A percentile compares a stretch with the other conserved stretches of the same genome.
phyloP scores from a whole-genome alignment of 2,329 filamentous ascomycete species.

The Dothideomycetes sp. region DNA sequence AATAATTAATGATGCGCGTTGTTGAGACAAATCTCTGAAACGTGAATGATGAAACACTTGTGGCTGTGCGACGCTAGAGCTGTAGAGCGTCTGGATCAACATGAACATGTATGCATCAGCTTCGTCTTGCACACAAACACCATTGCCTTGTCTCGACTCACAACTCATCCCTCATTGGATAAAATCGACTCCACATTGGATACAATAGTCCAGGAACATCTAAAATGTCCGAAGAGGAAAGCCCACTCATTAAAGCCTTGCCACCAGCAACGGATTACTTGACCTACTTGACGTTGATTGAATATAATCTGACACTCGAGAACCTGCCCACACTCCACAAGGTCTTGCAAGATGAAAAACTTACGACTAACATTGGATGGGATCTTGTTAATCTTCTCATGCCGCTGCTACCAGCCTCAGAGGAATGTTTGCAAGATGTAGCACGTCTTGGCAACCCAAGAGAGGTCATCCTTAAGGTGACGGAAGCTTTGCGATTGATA shows the following conservation, averaged over 20 bases:
- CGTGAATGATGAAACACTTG: conserved; percentile 1
- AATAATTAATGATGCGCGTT: no score
- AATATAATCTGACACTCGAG: conserved; percentile 58
- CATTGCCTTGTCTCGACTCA: no score
- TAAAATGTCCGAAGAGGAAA: conserved; percentile 19
- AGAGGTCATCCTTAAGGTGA: conserved; percentile 71
- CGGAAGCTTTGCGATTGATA: conserved; percentile 57
- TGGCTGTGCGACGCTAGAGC: not conserved
- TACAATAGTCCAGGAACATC: not conserved
- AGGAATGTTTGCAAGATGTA: conserved; percentile 61
- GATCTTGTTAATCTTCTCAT: conserved; percentile 69
- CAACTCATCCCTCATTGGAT: no score
- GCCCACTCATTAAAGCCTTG: conserved; percentile 46
- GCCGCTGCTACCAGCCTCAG: conserved; percentile 52
- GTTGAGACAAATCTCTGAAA: conserved; percentile 48
- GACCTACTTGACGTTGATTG: conserved; percentile 68
- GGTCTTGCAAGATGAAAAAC: conserved; percentile 54
- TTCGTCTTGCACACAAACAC: no score
- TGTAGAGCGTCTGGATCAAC: not conserved
- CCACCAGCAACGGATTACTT: conserved; percentile 57
- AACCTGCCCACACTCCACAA: conserved; percentile 57
- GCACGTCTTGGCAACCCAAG: conserved; percentile 69
- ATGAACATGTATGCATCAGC: no score
- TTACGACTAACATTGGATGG: conserved; percentile 74
- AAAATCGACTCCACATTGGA: no score